Evolutionary conservation across 1,284 basidiomycete species (phyloP).

Genomic region (Microbotryum scabiosae): DNA sequence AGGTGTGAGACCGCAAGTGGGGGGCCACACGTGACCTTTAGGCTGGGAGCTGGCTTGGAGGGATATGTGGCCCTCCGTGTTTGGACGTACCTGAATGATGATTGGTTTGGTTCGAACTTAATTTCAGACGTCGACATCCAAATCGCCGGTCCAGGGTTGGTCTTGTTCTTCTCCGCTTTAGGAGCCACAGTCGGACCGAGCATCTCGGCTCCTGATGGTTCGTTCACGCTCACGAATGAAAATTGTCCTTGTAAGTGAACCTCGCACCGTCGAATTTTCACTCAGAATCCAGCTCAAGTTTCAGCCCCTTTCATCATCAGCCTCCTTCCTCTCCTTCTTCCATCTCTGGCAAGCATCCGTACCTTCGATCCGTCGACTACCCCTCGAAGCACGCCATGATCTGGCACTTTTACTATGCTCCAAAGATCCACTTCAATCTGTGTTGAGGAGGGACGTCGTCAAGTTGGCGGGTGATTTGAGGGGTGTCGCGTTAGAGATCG

Average conservation of each 20-base stretch:
- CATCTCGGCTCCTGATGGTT: conserved; percentile 49
- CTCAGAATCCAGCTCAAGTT: too few species aligned
- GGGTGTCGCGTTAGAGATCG: conserved; percentile 17
- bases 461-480: conserved; percentile 17
- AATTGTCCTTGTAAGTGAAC: conserved; percentile 48
- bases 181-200: conserved; percentile 53
- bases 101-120: too few species aligned
- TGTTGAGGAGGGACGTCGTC: conserved; percentile 10
- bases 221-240: conserved; percentile 47
- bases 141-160: conserved; percentile 53
- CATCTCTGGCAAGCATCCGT: conserved; percentile 61
- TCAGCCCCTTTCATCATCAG: not conserved
- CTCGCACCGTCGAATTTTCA: too few species aligned
- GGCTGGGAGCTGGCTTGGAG: too few species aligned
- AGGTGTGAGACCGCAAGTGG: too few species aligned
- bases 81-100: too few species aligned
- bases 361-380: conserved; percentile 54
- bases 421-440: conserved; percentile 44
- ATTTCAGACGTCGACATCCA: conserved; percentile 14
- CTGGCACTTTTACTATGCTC: conserved; percentile 66
- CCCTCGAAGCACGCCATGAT: conserved; percentile 61
- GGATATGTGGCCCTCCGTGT: too few species aligned
- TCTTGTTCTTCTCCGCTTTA: conserved; percentile 60
- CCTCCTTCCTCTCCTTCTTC: conserved; percentile 57
- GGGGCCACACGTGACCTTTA: too few species aligned